Conservation (phyloP, 768 basidiomycete genomes). For the Lactarius pseudohatsudake region DNA sequence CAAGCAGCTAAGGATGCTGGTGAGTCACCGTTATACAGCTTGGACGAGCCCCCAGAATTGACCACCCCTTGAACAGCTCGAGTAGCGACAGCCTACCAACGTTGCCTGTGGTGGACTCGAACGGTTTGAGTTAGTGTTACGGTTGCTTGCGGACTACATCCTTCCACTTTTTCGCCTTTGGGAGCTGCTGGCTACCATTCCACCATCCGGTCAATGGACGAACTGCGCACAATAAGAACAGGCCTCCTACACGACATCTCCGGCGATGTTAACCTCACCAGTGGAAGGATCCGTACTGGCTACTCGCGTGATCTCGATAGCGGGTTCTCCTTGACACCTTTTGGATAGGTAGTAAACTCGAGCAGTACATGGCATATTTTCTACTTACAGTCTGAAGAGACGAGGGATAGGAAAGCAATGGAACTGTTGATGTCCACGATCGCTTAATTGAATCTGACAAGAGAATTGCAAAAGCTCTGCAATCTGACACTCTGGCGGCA, state of each 20-base stretch:
- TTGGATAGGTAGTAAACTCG: constrained; percentile 12
- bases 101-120: not conserved
- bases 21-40: constrained; percentile 1
- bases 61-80: not conserved
- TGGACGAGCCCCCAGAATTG: not conserved
- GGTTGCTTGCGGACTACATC: constrained; percentile 23
- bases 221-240: not conserved
- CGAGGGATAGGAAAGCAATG: constrained; percentile 76
- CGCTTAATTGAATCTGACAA: constrained; percentile 47
- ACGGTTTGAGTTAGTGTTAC: constrained; percentile 1
- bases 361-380: constrained; percentile 10
- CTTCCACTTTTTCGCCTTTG: constrained; percentile 32
- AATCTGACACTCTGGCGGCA: constrained; percentile 49
- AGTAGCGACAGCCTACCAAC: not conserved
- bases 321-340: constrained; percentile 66
- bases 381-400: constrained; percentile 66
- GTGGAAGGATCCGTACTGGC: constrained; percentile 48
- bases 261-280: constrained; percentile 52
- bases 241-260: constrained; percentile 3
- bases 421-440: constrained; percentile 36
- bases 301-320: constrained; percentile 68
- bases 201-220: not conserved
- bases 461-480: constrained; percentile 72
- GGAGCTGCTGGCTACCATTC: constrained; percentile 28
- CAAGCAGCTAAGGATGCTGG: not conserved